A percentile compares a stretch with the other conserved stretches of the same genome.
Evolutionary conservation across 2,329 filamentous ascomycete genomes (phyloP).

Genomic region (Pseudocercospora eumusae): DNA sequence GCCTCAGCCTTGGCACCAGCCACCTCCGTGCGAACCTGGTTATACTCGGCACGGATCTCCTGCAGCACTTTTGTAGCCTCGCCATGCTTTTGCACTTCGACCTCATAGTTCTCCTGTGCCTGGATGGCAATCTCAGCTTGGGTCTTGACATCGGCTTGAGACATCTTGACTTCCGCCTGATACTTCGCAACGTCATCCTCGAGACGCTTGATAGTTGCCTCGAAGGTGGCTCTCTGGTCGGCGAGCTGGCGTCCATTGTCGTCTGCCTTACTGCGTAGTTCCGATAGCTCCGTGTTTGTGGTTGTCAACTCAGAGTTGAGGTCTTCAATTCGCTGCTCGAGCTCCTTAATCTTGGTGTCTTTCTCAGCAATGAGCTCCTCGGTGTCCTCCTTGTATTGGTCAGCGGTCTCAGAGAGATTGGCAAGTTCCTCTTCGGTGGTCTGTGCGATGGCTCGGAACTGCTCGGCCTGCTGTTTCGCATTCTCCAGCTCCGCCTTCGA

Average conservation of each 20-base stretch:
- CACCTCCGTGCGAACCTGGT: constrained; percentile 76
- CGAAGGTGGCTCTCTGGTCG: constrained; percentile 77
- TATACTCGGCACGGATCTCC: constrained; percentile 74
- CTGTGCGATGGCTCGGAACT: constrained; percentile 86
- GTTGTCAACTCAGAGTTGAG: constrained; percentile 77
- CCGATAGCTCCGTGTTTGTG: constrained; percentile 79
- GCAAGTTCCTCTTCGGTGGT: constrained; percentile 83
- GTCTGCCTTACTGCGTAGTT: constrained; percentile 75
- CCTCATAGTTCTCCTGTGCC: constrained; percentile 93
- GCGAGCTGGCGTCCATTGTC: constrained; percentile 71
- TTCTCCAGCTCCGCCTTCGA: constrained; percentile 77
- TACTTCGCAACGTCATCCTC: constrained; percentile 83
- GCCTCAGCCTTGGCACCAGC: constrained; percentile 76
- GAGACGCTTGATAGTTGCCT: constrained; percentile 75
- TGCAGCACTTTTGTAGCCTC: constrained; percentile 89
- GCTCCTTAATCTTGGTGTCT: constrained; percentile 74
- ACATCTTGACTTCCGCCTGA: constrained; percentile 75
- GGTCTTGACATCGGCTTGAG: constrained; percentile 87
- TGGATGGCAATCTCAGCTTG: constrained; percentile 92
- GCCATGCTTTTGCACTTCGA: constrained; percentile 90
- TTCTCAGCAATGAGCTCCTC: constrained; percentile 74
- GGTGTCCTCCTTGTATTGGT: constrained; percentile 85
- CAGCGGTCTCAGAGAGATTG: constrained; percentile 74
- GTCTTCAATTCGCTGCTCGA: constrained; percentile 81
- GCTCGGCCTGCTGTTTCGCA: constrained; percentile 76